Evolutionary conservation across 257 asterid species (phyloP), one percentile per base, ranked within the genome.

Genomic region (Linaria vulgaris): DNA sequence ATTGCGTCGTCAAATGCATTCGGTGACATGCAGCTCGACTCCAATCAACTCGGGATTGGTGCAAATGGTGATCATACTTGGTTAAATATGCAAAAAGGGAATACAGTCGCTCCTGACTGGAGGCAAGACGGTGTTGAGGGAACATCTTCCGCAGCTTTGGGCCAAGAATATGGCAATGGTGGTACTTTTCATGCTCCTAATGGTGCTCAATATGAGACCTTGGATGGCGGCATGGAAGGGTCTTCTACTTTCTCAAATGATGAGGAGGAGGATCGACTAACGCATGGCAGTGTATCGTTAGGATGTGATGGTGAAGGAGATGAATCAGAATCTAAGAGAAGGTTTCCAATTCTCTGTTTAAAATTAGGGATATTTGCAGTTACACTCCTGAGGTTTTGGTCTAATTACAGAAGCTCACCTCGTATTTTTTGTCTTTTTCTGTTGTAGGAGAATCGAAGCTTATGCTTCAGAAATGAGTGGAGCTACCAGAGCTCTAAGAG

Each of bases 321-420:
- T 59, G 98, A 86, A 76, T 77, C 82, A 0, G 95, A 91, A 69
- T 87, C 99, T 12, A 92, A 92, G 79, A 79, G 95, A 78, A 87
- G 99, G 97, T 85, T 49, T 59, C 56, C 20, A 24, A 57, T 67
- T 72, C 41, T 53, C 25, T 34, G 14, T 23, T 34, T 34, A 2
- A 27, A 27, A 27, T 27, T 27, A 27, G 34, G 34, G 24, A 56
- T 56, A 55, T 17, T 34, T 17, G 6, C 34, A 27, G 34, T 27
- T 27, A 27, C 34, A 27, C 34, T n/a, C n/a, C 34, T 6, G 6
- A 6, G 6, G 34, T 27, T 27, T 3, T 27, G 34, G 34, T 31
- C 34, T 11, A 13, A 12, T 37, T 30, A 23, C 31, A 27, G n/a
- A 34, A 15, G 31, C 37, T 56, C 4, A 34, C 20, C 11, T 12